Evolutionary conservation across 257 asterid genomes (phyloP).

Genomic region (Nicotiana paniculata): DNA sequence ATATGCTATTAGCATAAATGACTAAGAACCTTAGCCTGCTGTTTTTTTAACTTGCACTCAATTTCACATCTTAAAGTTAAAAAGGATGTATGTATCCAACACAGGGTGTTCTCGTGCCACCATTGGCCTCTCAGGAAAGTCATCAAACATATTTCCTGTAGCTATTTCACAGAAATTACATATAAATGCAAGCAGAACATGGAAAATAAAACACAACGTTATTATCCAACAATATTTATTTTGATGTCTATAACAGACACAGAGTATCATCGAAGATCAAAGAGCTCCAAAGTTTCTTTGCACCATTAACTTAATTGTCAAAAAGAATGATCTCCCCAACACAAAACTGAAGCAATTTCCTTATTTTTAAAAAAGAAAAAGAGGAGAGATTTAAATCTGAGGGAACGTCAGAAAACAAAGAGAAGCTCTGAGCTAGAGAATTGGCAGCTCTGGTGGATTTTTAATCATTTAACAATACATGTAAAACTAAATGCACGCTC

Average conservation of each 20-base stretch:
- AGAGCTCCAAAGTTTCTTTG: constrained; percentile 1
- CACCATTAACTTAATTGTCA: neutral
- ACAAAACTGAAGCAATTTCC: neutral
- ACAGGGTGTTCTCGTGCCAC: neutral
- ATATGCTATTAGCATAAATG: neutral
- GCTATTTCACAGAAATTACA: neutral
- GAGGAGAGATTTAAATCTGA: neutral
- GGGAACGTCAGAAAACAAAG: neutral
- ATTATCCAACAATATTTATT: neutral
- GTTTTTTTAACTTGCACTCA: neutral
- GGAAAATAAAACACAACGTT: neutral
- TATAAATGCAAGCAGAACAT: neutral
- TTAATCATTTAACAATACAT: neutral
- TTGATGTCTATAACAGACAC: neutral
- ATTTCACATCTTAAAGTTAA: neutral
- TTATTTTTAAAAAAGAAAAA: neutral
- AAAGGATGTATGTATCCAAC: neutral
- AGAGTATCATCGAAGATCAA: neutral
- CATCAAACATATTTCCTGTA: neutral
- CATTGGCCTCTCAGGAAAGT: neutral
- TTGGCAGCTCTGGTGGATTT: neutral
- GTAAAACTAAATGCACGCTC: too few species aligned
- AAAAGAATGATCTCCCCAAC: neutral
- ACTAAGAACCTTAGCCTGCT: neutral
- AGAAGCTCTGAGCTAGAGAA: neutral